A percentile compares a stretch with the other conserved stretches of the same genome.
These are phyloP conservation scores for Micromonas commoda DNA, from an alignment of 139 green algal species.

Conservation along the genomic window DNA sequence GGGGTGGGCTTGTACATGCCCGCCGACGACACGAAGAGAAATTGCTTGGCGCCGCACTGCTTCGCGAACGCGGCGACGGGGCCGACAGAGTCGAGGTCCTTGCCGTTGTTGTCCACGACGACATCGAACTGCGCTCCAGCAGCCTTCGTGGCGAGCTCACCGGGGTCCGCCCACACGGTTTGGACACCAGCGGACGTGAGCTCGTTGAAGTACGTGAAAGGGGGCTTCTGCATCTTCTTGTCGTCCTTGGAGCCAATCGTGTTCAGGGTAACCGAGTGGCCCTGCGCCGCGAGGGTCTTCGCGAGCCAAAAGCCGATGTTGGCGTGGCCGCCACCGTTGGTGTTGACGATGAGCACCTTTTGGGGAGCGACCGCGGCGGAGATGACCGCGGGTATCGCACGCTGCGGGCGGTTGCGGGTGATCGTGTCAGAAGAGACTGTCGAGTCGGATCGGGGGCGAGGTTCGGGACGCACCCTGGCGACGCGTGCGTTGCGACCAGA, in stretches of 20 bases:
- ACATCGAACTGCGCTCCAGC: conserved; percentile 40
- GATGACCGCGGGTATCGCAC: no score
- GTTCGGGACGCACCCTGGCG: neutral
- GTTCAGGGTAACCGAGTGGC: conserved; percentile 46
- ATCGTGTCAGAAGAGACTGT: no score
- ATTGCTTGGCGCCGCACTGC: conserved; percentile 39
- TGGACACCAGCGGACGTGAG: conserved; percentile 34
- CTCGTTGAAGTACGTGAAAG: conserved; percentile 44
- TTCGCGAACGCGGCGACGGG: conserved; percentile 46
- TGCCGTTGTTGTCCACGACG: conserved; percentile 58
- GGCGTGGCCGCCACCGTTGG: conserved; percentile 45
- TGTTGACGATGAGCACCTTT: conserved; percentile 54
- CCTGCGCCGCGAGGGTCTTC: conserved; percentile 34
- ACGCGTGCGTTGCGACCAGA: neutral
- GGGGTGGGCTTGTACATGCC: conserved; percentile 47
- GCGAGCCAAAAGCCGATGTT: conserved; percentile 49
- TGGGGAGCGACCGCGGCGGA: neutral
- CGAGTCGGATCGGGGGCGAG: no score
- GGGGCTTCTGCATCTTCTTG: conserved; percentile 52
- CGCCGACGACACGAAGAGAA: conserved; percentile 47
- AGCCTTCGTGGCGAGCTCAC: conserved; percentile 20
- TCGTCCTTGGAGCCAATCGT: conserved; percentile 35
- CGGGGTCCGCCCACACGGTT: conserved; percentile 42
- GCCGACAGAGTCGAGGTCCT: conserved; percentile 43
- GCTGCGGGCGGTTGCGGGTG: no score